Conservation (phyloP, 306 rosid species). For the Mimosa bimucronata region DNA sequence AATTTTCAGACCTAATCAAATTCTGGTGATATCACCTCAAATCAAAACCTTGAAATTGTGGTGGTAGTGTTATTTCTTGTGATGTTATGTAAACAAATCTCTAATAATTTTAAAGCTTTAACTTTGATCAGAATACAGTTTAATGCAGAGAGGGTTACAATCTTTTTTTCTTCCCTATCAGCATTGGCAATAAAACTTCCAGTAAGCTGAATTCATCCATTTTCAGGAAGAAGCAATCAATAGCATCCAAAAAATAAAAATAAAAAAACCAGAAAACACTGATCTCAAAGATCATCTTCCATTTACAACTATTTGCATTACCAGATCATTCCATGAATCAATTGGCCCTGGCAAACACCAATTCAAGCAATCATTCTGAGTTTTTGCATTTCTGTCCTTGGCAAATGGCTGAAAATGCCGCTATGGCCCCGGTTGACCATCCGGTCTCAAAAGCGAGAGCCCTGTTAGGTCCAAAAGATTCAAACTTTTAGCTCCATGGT, state of each 20-base stretch:
- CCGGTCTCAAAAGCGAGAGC: slow-evolving; percentile 77
- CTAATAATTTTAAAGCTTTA: slow-evolving; percentile 31
- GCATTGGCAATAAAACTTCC: slow-evolving; percentile 19
- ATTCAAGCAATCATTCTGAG: slow-evolving; percentile 48
- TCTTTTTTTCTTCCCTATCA: slow-evolving; percentile 15
- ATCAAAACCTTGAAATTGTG: not conserved
- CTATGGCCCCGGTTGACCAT: slow-evolving; percentile 89
- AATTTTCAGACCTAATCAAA: no score
- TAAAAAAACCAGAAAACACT: not conserved
- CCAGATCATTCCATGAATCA: slow-evolving; percentile 83
- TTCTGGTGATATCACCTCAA: not conserved
- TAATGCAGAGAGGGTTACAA: slow-evolving; percentile 28
- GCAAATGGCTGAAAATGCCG: slow-evolving; percentile 75
- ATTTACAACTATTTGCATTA: slow-evolving; percentile 64
- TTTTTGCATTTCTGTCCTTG: slow-evolving; percentile 37
- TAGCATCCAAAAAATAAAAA: not conserved
- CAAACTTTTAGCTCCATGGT: slow-evolving; percentile 33
- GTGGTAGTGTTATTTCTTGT: not conserved
- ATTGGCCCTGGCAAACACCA: slow-evolving; percentile 95
- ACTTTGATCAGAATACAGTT: slow-evolving; percentile 26
- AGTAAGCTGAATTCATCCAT: not conserved
- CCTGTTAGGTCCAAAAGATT: slow-evolving; percentile 71
- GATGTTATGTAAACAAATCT: slow-evolving; percentile 10
- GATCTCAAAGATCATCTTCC: slow-evolving; percentile 33
- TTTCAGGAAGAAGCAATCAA: slow-evolving; percentile 1